These are phyloP conservation scores for Mycena chlorophos DNA, from an alignment of 768 basidiomycete species.

Conservation along the genomic window DNA sequence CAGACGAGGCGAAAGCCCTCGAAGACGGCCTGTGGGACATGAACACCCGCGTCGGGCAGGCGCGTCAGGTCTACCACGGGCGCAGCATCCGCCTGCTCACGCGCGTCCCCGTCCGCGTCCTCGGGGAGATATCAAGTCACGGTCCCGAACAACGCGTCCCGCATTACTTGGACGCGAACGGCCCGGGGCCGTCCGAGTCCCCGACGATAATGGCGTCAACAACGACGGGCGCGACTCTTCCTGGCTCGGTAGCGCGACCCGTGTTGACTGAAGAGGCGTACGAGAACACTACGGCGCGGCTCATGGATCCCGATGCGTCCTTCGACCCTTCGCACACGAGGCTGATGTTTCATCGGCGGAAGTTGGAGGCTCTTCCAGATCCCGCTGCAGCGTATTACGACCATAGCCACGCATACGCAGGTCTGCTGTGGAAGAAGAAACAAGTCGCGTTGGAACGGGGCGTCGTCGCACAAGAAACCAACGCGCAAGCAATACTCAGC, in stretches of 20 bases:
- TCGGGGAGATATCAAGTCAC: not conserved
- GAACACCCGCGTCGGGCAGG: not conserved
- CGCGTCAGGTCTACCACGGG: not conserved
- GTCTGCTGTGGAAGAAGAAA: slow-evolving; percentile 17
- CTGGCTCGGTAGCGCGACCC: not conserved
- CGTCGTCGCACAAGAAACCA: not conserved
- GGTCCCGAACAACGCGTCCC: not conserved
- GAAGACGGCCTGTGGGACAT: slow-evolving; percentile 14
- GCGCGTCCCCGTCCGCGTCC: not conserved
- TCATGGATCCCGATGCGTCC: slow-evolving; percentile 5
- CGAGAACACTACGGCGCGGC: slow-evolving; percentile 6
- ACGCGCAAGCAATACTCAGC: slow-evolving; percentile 1
- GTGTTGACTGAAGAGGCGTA: slow-evolving; percentile 3
- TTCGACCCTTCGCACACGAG: not conserved
- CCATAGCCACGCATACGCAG: not conserved
- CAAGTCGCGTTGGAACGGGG: slow-evolving; percentile 10
- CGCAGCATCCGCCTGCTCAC: not conserved
- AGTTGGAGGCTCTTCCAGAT: not conserved
- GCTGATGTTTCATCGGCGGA: not conserved
- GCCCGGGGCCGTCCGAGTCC: too few relatives aligned
- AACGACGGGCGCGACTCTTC: slow-evolving; percentile 1
- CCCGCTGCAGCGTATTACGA: not conserved
- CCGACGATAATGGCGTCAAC: not conserved
- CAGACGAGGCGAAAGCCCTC: not conserved
- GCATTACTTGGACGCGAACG: slow-evolving; percentile 8